Evolutionary conservation across 768 basidiomycete genomes (phyloP).

Genomic region (Mycena pura): DNA sequence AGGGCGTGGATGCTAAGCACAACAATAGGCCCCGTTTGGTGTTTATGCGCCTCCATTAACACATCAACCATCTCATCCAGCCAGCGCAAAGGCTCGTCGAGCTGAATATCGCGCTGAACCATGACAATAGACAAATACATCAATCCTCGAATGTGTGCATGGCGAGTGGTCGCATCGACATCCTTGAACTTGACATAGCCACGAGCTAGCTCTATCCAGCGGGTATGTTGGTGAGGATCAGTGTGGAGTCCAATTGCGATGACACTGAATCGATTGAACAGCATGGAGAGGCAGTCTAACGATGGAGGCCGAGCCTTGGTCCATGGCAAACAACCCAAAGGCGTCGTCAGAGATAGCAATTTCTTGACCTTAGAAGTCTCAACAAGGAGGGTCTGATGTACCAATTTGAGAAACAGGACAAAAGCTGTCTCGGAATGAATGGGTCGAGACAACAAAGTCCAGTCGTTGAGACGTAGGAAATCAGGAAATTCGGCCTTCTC

Average conservation of each 20-base stretch:
- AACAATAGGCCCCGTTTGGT: conserved; percentile 27
- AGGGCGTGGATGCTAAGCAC: conserved; percentile 8
- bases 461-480: conserved; percentile 67
- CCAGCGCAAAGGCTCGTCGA: conserved; percentile 68
- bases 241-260: conserved; percentile 75
- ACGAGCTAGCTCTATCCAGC: conserved; percentile 68
- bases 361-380: conserved; percentile 62
- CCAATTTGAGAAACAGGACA: conserved; percentile 80
- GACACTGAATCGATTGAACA: conserved; percentile 84
- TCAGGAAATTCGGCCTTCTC: conserved; percentile 71
- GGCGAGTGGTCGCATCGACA: conserved; percentile 66
- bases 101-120: conserved; percentile 55
- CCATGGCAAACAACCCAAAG: conserved; percentile 74
- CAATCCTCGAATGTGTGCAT: conserved; percentile 77
- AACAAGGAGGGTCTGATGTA: conserved; percentile 56
- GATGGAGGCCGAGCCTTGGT: conserved; percentile 58
- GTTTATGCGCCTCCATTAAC: conserved; percentile 63
- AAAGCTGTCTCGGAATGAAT: conserved; percentile 73
- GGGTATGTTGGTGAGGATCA: conserved; percentile 52
- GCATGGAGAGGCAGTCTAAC: conserved; percentile 66
- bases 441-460: conserved; percentile 56
- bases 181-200: conserved; percentile 72
- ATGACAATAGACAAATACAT: conserved; percentile 72
- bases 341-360: conserved; percentile 73
- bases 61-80: conserved; percentile 61